Conservation (phyloP, 495 filamentous ascomycete species). For the Chaetomium tenue region DNA sequence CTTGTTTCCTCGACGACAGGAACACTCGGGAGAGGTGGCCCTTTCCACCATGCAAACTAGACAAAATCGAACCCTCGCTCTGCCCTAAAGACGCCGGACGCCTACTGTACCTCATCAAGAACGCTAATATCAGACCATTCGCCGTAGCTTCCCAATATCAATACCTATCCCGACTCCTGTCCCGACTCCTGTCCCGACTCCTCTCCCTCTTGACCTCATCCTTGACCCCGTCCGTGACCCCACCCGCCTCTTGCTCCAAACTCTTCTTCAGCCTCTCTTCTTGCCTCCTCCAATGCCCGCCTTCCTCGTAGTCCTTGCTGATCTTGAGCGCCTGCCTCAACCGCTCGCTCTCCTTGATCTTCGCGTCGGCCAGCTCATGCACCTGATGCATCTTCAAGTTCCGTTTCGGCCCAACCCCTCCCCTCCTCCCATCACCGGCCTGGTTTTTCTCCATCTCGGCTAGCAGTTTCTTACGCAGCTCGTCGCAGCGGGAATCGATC, state of each 20-base stretch:
- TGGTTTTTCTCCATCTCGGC: slow-evolving; percentile 48
- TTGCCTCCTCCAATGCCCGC: slow-evolving; percentile 68
- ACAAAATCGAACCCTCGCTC: not conserved
- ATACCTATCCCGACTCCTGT: slow-evolving; percentile 12
- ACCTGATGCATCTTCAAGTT: slow-evolving; percentile 87
- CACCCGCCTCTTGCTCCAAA: slow-evolving; percentile 45
- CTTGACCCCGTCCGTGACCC: slow-evolving; percentile 14
- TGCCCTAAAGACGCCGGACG: not conserved
- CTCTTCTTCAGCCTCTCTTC: slow-evolving; percentile 67
- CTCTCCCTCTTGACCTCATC: slow-evolving; percentile 3
- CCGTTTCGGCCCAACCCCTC: slow-evolving; percentile 41
- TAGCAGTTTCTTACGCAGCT: slow-evolving; percentile 61
- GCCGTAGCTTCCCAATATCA: not conserved
- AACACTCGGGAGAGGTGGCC: not conserved
- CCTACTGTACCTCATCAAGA: not conserved
- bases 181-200: slow-evolving; percentile 10
- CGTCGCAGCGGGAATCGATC: slow-evolving; percentile 65
- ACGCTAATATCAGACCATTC: not conserved
- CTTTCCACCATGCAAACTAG: not conserved
- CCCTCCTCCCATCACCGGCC: slow-evolving; percentile 27
- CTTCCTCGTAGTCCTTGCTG: slow-evolving; percentile 82
- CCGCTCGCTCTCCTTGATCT: slow-evolving; percentile 92
- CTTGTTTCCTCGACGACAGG: not conserved
- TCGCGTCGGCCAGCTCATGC: slow-evolving; percentile 92
- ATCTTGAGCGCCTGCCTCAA: slow-evolving; percentile 87